Conservation (phyloP, 148 eudicot species). For the Beta vulgaris region DNA sequence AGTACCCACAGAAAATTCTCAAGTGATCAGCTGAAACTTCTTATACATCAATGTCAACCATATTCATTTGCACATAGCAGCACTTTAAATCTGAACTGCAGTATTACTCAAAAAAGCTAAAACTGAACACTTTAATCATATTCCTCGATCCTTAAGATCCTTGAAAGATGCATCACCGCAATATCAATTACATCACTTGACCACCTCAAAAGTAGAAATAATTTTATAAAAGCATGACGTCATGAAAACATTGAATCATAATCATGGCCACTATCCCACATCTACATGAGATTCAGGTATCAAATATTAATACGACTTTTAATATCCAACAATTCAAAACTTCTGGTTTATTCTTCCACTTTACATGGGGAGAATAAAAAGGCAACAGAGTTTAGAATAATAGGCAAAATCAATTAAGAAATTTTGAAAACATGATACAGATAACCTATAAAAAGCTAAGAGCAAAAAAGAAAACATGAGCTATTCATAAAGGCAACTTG, state of each 20-base stretch:
- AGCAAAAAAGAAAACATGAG: background rate
- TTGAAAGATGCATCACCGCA: background rate
- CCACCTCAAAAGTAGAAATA: background rate
- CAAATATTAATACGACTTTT: background rate
- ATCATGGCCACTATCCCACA: background rate
- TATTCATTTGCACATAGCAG: background rate
- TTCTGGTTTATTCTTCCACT: background rate
- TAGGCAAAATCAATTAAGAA: background rate
- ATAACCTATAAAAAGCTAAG: background rate
- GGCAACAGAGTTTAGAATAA: background rate
- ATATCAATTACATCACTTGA: background rate
- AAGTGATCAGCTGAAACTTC: slow-evolving; percentile 1
- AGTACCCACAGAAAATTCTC: background rate
- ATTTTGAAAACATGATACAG: background rate
- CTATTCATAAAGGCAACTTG: background rate
- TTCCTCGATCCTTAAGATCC: background rate
- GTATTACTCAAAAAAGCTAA: background rate
- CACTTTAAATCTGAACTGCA: background rate
- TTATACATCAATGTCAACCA: background rate
- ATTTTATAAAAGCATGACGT: background rate
- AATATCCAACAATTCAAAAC: background rate
- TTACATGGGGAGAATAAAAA: background rate
- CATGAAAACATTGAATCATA: background rate
- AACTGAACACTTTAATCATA: background rate
- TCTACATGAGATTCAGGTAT: background rate